Conservation (phyloP, 129 eudicot genomes). For the Apium graveolens region DNA sequence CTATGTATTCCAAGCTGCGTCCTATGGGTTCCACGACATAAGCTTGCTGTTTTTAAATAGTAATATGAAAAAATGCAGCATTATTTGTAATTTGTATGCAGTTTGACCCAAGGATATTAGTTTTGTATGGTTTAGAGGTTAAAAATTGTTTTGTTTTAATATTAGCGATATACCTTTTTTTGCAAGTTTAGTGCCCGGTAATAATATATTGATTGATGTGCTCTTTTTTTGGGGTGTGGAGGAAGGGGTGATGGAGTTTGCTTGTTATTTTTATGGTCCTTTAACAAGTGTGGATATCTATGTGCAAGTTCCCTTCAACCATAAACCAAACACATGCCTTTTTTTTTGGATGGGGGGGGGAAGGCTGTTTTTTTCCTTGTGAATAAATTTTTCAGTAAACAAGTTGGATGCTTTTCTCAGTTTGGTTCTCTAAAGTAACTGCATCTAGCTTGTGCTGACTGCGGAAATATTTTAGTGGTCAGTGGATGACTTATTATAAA, state of each 20-base stretch:
- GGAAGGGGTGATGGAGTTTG: not conserved
- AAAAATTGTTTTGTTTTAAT: not conserved
- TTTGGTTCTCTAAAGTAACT: not conserved
- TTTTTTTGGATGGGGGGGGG: no score
- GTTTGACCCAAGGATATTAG: not conserved
- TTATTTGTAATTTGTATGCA: not conserved
- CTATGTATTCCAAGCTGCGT: not conserved
- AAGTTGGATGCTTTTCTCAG: not conserved
- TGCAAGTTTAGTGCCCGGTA: not conserved
- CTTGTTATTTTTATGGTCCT: no score
- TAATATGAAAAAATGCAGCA: not conserved
- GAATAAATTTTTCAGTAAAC: no score
- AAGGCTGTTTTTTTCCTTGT: no score
- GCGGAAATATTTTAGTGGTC: not conserved
- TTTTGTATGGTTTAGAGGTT: not conserved
- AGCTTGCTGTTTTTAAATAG: not conserved
- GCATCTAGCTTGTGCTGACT: not conserved
- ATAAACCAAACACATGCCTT: no score
- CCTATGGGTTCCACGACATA: not conserved
- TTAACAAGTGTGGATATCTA: not conserved
- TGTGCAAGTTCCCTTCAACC: not conserved
- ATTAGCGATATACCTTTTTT: not conserved
- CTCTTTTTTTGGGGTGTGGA: not conserved
- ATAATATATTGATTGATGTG: not conserved
- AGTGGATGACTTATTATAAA: not conserved